Conservation (phyloP, 495 filamentous ascomycete genomes). For the Penicillium cataractarum region DNA sequence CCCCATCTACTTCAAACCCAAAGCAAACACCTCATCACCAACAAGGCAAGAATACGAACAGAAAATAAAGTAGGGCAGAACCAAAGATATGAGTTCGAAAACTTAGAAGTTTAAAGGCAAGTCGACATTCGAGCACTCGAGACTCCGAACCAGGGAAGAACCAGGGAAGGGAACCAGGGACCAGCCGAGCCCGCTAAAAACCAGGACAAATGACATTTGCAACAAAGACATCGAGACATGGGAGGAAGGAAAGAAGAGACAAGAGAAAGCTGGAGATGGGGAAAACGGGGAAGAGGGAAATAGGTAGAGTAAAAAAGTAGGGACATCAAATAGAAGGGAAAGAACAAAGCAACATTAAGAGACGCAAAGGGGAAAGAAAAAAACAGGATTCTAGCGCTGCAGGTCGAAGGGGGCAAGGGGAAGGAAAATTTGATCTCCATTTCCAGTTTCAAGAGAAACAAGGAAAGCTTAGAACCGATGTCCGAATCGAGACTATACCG, state of each 20-base stretch:
- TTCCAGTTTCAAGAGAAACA: conserved; percentile 23
- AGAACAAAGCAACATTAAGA: no score
- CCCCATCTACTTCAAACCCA: conserved; percentile 37
- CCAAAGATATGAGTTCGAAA: no score
- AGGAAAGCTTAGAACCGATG: conserved; percentile 10
- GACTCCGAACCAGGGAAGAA: neutral
- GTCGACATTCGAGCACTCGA: neutral
- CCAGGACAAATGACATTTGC: conserved; percentile 26
- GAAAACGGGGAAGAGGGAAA: neutral
- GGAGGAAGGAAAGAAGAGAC: neutral
- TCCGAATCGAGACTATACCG: neutral
- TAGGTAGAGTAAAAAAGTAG: conserved; percentile 10
- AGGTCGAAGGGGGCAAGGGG: conserved; percentile 31
- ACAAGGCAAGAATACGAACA: conserved; percentile 22
- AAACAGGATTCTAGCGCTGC: conserved; percentile 44
- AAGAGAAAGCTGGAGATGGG: conserved; percentile 2
- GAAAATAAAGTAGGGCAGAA: no score
- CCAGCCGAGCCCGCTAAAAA: conserved; percentile 26
- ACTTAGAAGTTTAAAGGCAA: conserved; percentile 1
- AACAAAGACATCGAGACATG: conserved; percentile 12
- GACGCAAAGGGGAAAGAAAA: conserved; percentile 27
- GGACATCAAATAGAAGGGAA: no score
- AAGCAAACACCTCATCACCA: conserved; percentile 37
- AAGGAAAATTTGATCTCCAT: conserved; percentile 6
- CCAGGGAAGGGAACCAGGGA: conserved; percentile 14